Evolutionary conservation across 2,329 filamentous ascomycete genomes (phyloP), one percentile per base, ranked within the genome.

Genomic region (Berkeleyomyces basicola): DNA sequence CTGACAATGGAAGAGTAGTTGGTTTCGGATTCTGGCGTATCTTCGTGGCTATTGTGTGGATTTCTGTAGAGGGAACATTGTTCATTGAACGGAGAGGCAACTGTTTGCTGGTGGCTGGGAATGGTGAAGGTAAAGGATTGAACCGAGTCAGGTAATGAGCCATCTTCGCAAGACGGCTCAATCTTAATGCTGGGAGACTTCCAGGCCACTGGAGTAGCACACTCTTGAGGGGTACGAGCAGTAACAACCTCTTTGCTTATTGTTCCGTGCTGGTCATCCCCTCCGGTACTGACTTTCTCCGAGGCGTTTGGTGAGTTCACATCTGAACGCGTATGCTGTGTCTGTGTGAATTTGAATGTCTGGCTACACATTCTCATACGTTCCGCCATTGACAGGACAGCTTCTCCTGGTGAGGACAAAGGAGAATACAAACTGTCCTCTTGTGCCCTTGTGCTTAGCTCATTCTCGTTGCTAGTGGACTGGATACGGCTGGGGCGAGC

Each of bases 361-460:
- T 76, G 82, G 9, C 80, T 80, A 60, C 72, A 74, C 1, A 80
- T 71, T 42, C 76, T 78, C 74, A 82, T 78, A n/a, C 79, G 75
- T 67, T 83, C 80, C 44, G 76, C 75, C 77, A 83, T 77, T 4
- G 81, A 82, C 72, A 83, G 23, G 23, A 73, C 58, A 78, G 75
- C 9, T 72, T 65, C 43, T 39, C 65, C 62, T 3, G 66, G 53
- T 40, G 66, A 33, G 51, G 66, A 43, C 60, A n/a, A 7, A 39
- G 16, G 3, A n/a, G 31, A 16, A 10, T 23, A 10, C 7, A 3
- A 39, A n/a, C 4, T 6, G 3, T 46, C 43, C 2, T 44, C 59
- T 49, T 60, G 65, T 62, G 61, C 57, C 66, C 69, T 67, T 64
- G 68, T 69, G 11, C 69, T 64, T 59, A 61, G 10, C 33, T 39